phyloP scores from a whole-genome alignment of 108 stramenopile genomes.

The Cyclotella kingstonii region DNA sequence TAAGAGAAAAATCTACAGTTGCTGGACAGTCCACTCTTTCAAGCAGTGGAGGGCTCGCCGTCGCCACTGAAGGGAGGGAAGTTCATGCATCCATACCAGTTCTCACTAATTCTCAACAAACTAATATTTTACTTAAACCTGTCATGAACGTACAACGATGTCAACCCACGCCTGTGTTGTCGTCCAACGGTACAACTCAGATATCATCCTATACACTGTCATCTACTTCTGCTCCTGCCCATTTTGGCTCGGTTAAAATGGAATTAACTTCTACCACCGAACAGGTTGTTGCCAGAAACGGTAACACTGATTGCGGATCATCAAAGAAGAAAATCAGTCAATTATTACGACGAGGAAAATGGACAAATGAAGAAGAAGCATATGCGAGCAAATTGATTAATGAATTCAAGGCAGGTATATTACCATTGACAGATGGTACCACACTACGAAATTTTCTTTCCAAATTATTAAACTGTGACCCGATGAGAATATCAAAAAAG shows the following conservation, averaged over 20 bases:
- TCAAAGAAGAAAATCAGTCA: constrained; percentile 30
- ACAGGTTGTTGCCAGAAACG: background rate
- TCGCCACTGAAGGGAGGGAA: too few relatives aligned
- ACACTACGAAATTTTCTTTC: constrained; percentile 93
- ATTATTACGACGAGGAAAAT: constrained; percentile 79
- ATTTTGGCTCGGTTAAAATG: background rate
- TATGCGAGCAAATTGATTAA: constrained; percentile 90
- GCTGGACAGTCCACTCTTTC: too few relatives aligned
- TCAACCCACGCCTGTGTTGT: too few relatives aligned
- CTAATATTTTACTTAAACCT: too few relatives aligned
- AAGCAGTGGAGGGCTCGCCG: too few relatives aligned
- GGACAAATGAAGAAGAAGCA: constrained; percentile 95
- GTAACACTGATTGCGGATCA: background rate
- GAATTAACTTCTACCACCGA: background rate
- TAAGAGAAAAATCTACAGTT: too few relatives aligned
- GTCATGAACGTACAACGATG: too few relatives aligned
- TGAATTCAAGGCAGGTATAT: constrained; percentile 91
- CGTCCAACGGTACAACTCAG: too few relatives aligned
- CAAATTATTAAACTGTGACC: constrained; percentile 95
- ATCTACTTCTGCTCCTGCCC: too few relatives aligned
- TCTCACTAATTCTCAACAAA: too few relatives aligned
- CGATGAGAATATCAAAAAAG: constrained; percentile 99
- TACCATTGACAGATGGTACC: constrained; percentile 94
- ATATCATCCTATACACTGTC: too few relatives aligned
- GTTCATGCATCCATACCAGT: too few relatives aligned